Conservation (phyloP, 305 asterid species). For the Andrographis paniculata region DNA sequence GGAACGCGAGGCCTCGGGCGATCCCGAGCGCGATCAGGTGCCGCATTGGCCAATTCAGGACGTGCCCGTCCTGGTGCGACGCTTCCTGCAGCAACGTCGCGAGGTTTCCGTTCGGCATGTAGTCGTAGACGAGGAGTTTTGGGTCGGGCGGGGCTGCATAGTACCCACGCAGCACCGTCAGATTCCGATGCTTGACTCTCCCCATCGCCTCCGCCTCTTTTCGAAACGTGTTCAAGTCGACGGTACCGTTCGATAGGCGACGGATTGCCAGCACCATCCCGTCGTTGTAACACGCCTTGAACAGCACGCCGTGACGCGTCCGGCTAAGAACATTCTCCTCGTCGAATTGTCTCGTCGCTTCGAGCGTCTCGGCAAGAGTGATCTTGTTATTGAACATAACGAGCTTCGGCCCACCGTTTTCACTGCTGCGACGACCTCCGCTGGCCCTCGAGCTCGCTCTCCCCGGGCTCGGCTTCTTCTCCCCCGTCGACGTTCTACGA, state of each 20-base stretch:
- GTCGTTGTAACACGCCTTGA: conserved; percentile 55
- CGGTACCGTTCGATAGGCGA: conserved; percentile 48
- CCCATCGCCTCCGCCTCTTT: conserved; percentile 65
- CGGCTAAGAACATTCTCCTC: conserved; percentile 65
- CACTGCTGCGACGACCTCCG: conserved; percentile 62
- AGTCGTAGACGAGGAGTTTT: conserved; percentile 48
- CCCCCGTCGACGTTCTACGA: conserved; percentile 33
- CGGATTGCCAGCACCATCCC: conserved; percentile 71
- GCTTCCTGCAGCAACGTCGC: conserved; percentile 67
- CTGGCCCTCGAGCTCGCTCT: conserved; percentile 53
- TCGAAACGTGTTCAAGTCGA: conserved; percentile 33
- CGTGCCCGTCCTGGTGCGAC: conserved; percentile 71
- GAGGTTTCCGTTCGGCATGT: conserved; percentile 74
- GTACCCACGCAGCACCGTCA: conserved; percentile 65
- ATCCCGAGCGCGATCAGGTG: conserved; percentile 67
- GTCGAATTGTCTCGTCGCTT: conserved; percentile 65
- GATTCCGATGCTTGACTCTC: conserved; percentile 47
- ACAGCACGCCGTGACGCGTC: conserved; percentile 44
- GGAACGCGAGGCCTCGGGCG: conserved; percentile 60
- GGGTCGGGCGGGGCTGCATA: conserved; percentile 55
- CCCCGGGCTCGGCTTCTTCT: conserved; percentile 62
- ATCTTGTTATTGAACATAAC: conserved; percentile 57
- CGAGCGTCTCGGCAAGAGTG: conserved; percentile 59
- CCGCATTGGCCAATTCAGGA: conserved; percentile 74
- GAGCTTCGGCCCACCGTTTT: conserved; percentile 54